Conservation (phyloP, 164 flowering plant species). For the Magnolia sinica region DNA sequence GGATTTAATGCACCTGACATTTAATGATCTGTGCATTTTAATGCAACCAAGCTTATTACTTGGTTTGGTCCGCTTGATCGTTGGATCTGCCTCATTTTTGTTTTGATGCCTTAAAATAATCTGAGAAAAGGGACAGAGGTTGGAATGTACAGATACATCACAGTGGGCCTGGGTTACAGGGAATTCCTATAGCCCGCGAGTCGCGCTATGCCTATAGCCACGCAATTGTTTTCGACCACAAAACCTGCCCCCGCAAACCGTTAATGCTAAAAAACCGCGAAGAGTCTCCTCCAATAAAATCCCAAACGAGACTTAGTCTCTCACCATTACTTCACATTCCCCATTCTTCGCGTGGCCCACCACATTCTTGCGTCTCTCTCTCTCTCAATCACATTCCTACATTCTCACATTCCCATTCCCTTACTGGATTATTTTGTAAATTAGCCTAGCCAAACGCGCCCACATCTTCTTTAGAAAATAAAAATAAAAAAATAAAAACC, state of each 20-base stretch:
- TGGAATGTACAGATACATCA: too few species aligned
- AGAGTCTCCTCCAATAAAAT: not conserved
- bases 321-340: constrained; percentile 20
- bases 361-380: not conserved
- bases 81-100: too few species aligned
- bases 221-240: not conserved
- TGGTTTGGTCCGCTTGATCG: too few species aligned
- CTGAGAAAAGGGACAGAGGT: too few species aligned
- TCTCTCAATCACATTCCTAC: not conserved
- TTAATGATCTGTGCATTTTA: too few species aligned
- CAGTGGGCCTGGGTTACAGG: too few species aligned
- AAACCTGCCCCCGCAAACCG: not conserved
- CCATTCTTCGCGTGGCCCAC: not conserved
- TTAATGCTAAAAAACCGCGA: not conserved
- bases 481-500: not conserved
- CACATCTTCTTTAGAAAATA: not conserved
- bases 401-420: not conserved
- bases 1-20: too few species aligned
- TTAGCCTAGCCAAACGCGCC: not conserved
- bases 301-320: constrained; percentile 18
- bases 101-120: too few species aligned
- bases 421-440: not conserved
- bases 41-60: too few species aligned
- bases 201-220: too few species aligned
- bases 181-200: too few species aligned